Evolutionary conservation across 208 protist species (phyloP).

Genomic region (Leishmania major): DNA sequence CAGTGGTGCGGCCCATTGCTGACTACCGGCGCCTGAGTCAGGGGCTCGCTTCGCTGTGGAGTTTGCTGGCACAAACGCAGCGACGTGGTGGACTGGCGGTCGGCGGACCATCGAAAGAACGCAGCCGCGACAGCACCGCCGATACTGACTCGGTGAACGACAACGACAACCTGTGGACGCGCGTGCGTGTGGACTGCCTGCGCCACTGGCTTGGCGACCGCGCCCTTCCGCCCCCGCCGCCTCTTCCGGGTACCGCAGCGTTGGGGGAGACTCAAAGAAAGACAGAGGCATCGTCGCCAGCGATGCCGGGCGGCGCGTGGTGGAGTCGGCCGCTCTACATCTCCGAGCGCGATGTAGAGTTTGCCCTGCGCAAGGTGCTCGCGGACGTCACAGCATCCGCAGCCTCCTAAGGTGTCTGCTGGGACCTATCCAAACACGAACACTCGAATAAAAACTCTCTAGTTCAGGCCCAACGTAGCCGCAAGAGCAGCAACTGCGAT

Average conservation of each 20-base stretch:
- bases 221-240: slow-evolving; percentile 11
- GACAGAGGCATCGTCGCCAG: background rate
- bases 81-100: background rate
- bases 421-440: background rate
- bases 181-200: slow-evolving; percentile 12
- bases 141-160: background rate
- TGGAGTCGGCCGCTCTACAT: slow-evolving; percentile 27
- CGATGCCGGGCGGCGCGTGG: slow-evolving; percentile 1
- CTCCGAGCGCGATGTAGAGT: slow-evolving; percentile 54
- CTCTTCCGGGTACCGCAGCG: slow-evolving; percentile 3
- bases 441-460: background rate
- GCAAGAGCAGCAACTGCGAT: background rate
- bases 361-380: slow-evolving; percentile 41
- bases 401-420: background rate
- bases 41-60: slow-evolving; percentile 13
- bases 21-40: slow-evolving; percentile 21
- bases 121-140: slow-evolving; percentile 1
- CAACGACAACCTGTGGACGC: slow-evolving; percentile 16
- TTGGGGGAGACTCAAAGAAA: background rate
- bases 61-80: slow-evolving; percentile 5
- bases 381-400: background rate
- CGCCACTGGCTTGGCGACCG: slow-evolving; percentile 10
- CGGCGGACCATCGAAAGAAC: background rate
- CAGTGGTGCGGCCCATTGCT: slow-evolving; percentile 21
- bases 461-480: background rate